These are phyloP conservation scores for Eruca vesicaria DNA, from an alignment of 441 rosid species.

Conservation along the genomic window DNA sequence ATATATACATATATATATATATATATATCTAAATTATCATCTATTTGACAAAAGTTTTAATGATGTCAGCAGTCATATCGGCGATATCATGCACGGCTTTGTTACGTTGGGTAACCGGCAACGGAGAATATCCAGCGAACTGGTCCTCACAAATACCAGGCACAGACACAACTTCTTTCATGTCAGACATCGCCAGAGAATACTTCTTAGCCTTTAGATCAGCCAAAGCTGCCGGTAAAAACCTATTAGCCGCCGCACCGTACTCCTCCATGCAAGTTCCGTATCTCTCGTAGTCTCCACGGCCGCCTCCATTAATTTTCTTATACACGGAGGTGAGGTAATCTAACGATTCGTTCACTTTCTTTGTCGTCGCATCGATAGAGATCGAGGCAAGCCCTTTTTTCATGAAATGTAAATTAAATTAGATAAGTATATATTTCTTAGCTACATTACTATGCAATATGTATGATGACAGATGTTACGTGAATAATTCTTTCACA, in stretches of 20 bases:
- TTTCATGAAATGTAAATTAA: background rate
- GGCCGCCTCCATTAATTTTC: background rate
- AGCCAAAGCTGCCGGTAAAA: slow-evolving; percentile 2
- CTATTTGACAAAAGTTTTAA: slow-evolving; percentile 13
- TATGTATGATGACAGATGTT: background rate
- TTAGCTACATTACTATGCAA: background rate
- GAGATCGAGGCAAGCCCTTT: slow-evolving; percentile 19
- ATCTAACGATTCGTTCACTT: background rate
- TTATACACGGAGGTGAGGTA: background rate
- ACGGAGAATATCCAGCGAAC: slow-evolving; percentile 9
- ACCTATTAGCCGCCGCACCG: background rate
- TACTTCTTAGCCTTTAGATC: slow-evolving; percentile 22
- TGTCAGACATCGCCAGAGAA: background rate
- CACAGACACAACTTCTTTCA: background rate
- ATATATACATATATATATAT: too few species aligned
- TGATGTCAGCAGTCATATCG: slow-evolving; percentile 20
- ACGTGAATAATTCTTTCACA: background rate
- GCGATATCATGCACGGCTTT: slow-evolving; percentile 23
- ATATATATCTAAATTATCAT: background rate
- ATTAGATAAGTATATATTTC: background rate
- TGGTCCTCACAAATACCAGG: background rate
- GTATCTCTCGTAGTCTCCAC: background rate
- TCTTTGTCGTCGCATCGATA: slow-evolving; percentile 16
- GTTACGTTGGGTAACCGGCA: background rate
- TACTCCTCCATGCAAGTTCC: slow-evolving; percentile 30